Base-by-base conservation (phyloP, 371 early-diverging fungal species). In the Mucor saturninus region DNA sequence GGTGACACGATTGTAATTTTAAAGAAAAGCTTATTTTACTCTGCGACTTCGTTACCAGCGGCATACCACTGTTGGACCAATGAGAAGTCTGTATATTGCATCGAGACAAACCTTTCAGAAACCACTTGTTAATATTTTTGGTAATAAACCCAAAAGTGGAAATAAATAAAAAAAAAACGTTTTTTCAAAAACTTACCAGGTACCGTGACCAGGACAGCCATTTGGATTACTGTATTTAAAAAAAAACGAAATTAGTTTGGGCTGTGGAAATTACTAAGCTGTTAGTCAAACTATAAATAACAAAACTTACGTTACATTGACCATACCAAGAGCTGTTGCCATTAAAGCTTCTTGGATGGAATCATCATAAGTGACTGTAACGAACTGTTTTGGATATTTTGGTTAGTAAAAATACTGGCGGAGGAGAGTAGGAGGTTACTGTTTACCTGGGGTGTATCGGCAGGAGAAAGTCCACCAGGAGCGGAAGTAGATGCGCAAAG, bases 21-120 rank as follows among this genome's bases (percentile, higher is more conserved):
- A 21, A 29, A 21, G 1, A 35, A 35, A 35, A 35, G 35, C 35
- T 11, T 38, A 3, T 40, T 67, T 71, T 77, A 81, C 81, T 81
- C 81, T 48, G 81, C 81, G 13, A 89, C 75, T 61, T 91, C 91
- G 61, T 90, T 77, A 14, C 90, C 90, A 5, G 77, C 76, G 15
- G 88, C 86, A 60, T 89, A 89, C 88, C 88, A 89, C 58, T 87
- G 82, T 38, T 87, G 85, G 29, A 88, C 83, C 42, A 87, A 64
- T 3, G 85, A 75, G 59, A 80, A 89, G 58, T 91, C 87, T 0
- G 87, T 84, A 61, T 89, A 89, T 43, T 82, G 66, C 63, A 82
- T 86, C 8, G 85, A 86, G 10, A 84, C 79, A 74, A 79, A 91
- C 80, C 79, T 79, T 32, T 28, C 15, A 37, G 13, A 59, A 26